Evolutionary conservation across 129 eudicot species (phyloP), one percentile per base, ranked within the genome.

Genomic region (Flaveria robusta): DNA sequence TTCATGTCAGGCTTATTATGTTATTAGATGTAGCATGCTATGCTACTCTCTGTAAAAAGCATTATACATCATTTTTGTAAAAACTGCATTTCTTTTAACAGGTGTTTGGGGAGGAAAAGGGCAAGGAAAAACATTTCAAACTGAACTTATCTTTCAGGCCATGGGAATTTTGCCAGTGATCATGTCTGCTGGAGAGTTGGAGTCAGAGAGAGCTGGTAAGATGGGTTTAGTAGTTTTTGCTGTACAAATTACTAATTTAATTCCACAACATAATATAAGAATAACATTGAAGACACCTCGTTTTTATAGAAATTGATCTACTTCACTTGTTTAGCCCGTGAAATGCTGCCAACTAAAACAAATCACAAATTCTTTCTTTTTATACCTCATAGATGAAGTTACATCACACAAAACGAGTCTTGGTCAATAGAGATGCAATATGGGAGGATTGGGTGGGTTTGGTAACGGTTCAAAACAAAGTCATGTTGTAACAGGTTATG

Each of bases 71-170:
- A 43, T 77, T 78, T 23, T 73, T 55, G 60, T 62, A 55, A 18
- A 54, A 37, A 15, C 3, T 58, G 64, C 41, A 29, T 63, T 22
- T 68, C 27, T 47, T 70, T 16, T 60, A 62, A 71, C 86, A 94
- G 98, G 98, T 20, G 82, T 94, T 69, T 94, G 98, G 98, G 97
- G 98, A 78, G 98, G 98, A 73, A 94, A 94, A 87, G 97, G 98
- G 66, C 98, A 94, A 81, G 98, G 98, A 22, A 94, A 94, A 78
- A 79, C 98, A 73, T 94, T 94, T 85, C 98, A 94, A 75, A 94
- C 97, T 42, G 98, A 94, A 85, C 97, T 94, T 74, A 89, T 94
- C 31, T 94, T 94, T 81, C 96, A 81, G 77, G 93, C 97, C 58
- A 49, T 94, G 97, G 98, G 98, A 81, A 54, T 94, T 64, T 91